Evolutionary conservation across 345 rosid genomes (phyloP).

Genomic region (Rhizophora apiculata): DNA sequence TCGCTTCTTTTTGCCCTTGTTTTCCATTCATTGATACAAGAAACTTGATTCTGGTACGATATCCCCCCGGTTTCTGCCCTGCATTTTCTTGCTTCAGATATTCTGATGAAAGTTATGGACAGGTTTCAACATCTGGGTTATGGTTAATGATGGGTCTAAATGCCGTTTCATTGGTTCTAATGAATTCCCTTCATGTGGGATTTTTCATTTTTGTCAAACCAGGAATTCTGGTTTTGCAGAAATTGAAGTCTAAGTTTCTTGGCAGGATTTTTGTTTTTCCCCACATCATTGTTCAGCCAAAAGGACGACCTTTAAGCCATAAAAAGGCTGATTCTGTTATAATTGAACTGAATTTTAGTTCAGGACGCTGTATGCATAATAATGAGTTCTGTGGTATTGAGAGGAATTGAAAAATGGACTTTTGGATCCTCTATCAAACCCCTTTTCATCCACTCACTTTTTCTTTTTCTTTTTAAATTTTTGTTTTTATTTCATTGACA

Average conservation of each 20-base stretch:
- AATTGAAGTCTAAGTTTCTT: neutral
- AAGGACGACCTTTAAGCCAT: too few relatives aligned
- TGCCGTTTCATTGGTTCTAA: neutral
- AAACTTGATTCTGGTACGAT: constrained; percentile 27
- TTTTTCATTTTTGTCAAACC: too few relatives aligned
- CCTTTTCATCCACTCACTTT: neutral
- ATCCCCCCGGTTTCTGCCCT: neutral
- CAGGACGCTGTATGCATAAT: neutral
- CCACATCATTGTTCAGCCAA: too few relatives aligned
- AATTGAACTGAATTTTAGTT: too few relatives aligned
- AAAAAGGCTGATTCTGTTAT: too few relatives aligned
- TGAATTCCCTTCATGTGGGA: neutral
- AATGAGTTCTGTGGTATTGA: neutral
- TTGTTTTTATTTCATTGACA: neutral
- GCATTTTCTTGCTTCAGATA: constrained; percentile 1
- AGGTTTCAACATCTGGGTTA: constrained; percentile 14
- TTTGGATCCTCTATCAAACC: neutral
- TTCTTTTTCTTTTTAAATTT: neutral
- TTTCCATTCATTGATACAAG: constrained; percentile 9
- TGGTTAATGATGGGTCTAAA: neutral
- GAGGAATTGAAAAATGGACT: neutral
- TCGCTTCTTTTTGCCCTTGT: neutral
- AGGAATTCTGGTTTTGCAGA: neutral
- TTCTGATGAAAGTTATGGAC: neutral
- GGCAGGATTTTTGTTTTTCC: neutral